Evolutionary conservation across 768 basidiomycete genomes (phyloP).

Genomic region (Auricularia auricula-judae): DNA sequence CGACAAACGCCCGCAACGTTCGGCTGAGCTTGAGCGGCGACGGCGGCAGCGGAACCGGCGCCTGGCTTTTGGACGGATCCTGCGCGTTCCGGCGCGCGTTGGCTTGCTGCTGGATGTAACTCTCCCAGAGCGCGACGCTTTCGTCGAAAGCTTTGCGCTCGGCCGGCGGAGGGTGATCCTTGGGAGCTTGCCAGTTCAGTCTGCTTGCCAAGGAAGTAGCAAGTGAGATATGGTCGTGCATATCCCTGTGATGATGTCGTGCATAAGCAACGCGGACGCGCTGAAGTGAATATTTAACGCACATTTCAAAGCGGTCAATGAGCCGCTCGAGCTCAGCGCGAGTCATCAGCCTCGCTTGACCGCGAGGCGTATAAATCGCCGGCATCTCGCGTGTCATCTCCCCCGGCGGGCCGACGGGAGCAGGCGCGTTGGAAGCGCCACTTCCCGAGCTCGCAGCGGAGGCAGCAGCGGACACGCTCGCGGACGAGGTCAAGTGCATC

Average conservation of each 20-base stretch:
- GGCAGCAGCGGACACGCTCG: neutral
- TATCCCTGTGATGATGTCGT: constrained; percentile 34
- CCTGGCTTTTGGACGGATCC: neutral
- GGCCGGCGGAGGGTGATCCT: constrained; percentile 26
- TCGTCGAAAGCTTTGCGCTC: constrained; percentile 47
- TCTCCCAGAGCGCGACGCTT: constrained; percentile 47
- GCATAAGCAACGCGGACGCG: constrained; percentile 4
- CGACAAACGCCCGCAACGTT: constrained; percentile 41
- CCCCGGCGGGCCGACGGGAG: neutral
- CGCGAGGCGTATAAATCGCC: neutral
- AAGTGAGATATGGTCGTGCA: constrained; percentile 47
- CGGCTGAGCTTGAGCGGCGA: constrained; percentile 34
- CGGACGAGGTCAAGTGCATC: neutral
- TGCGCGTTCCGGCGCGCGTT: constrained; percentile 3
- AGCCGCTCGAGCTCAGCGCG: constrained; percentile 53
- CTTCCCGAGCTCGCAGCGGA: neutral
- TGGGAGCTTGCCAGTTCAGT: constrained; percentile 36
- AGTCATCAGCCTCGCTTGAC: constrained; percentile 26
- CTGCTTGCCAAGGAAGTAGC: constrained; percentile 34
- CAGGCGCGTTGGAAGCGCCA: neutral
- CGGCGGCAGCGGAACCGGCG: constrained; percentile 5
- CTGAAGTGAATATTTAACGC: constrained; percentile 14
- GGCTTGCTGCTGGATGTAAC: constrained; percentile 28
- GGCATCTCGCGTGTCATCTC: constrained; percentile 5
- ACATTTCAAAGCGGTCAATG: constrained; percentile 50